Evolutionary conservation across 1,284 basidiomycete genomes (phyloP), one percentile per base, ranked within the genome.

Genomic region (Ganoderma boninense): DNA sequence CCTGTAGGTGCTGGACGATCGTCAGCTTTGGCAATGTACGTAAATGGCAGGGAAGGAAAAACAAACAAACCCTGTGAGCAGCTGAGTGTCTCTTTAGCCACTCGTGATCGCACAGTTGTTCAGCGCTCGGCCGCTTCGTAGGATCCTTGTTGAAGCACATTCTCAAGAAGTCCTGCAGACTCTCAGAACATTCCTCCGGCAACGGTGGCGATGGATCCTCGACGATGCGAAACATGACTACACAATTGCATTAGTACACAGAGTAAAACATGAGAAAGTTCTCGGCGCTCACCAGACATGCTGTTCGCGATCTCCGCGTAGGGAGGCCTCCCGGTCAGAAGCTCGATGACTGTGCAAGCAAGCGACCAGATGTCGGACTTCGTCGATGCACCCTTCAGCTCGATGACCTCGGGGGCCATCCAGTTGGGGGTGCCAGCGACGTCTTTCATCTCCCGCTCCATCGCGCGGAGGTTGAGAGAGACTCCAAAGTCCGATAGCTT

Each of bases 401-500:
- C 93, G 74, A 98, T 98, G 63, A 94, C 95, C 81, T 98, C 97
- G 1, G 97, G 97, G 3, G 97, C 96, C 96, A 98, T 98, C 97
- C 97, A 98, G 77, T 98, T 97, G 4, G 97, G 97, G 6, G 97
- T 98, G 14, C 97, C 97, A 6, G 95, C 95, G 14, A 97, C 94
- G 76, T 93, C 90, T 80, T 95, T 93, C 78, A 90, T 90, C 81
- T 96, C 95, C 62, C 93, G 86, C 75, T 97, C 96, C 86, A 99
- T 92, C 0, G 97, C 97, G 76, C 97, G 95, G 82, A 99, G 92
- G 73, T 98, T 98, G 65, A 98, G 94, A n/a, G 97, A 98, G 16
- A 99, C 95, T 70, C 97, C 97, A 82, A 99, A 99, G 82, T 99
- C 97, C 43, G 97, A 97, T 14, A 99, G 87, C 84, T 99, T 99